Conservation (phyloP, 805 yeast genomes). For the Metschnikowia rubicola region DNA sequence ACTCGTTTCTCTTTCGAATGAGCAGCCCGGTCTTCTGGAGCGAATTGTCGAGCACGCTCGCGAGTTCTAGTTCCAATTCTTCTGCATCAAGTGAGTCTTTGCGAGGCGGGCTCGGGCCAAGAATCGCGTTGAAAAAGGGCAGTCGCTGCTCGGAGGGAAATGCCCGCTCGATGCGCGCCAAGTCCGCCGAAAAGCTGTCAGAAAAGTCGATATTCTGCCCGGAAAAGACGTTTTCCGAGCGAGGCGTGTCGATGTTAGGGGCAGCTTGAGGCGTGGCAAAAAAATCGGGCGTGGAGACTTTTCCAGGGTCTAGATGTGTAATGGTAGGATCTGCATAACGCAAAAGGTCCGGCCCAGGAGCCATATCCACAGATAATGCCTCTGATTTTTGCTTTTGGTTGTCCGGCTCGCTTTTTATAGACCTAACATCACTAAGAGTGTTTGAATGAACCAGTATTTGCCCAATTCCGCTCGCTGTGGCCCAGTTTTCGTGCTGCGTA, state of each 20-base stretch:
- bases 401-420: too few relatives aligned
- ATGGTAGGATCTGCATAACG: too few relatives aligned
- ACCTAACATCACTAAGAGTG: too few relatives aligned
- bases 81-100: neutral
- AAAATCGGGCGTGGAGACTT: conserved; percentile 1
- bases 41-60: neutral
- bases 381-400: too few relatives aligned
- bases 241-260: conserved; percentile 1
- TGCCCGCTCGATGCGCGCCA: conserved; percentile 11
- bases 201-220: neutral
- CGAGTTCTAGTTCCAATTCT: neutral
- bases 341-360: too few relatives aligned
- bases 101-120: neutral
- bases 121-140: conserved; percentile 1
- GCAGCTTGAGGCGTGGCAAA: neutral
- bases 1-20: neutral
- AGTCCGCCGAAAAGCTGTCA: conserved; percentile 9
- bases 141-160: conserved; percentile 8
- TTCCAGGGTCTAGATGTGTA: too few relatives aligned
- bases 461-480: too few relatives aligned
- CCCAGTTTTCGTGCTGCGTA: too few relatives aligned
- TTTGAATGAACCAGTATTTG: too few relatives aligned
- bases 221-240: neutral
- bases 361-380: too few relatives aligned
- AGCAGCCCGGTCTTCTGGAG: neutral